Evolutionary conservation across 129 eudicot species (phyloP).

Genomic region (Dittrichia graveolens): DNA sequence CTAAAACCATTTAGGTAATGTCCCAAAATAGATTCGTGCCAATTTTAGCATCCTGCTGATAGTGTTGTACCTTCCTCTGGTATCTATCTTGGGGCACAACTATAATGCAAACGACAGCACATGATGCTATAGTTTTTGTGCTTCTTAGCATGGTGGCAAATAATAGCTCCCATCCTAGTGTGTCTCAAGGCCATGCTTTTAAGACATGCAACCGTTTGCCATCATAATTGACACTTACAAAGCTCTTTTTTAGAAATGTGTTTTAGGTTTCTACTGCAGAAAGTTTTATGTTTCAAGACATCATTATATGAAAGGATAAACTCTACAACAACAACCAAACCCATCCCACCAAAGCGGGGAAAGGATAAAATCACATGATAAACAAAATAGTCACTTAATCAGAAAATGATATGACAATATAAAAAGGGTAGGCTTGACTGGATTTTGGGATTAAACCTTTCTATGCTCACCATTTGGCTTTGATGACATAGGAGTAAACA

Average conservation of each 20-base stretch:
- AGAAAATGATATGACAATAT: background rate
- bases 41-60: background rate
- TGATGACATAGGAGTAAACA: constrained; percentile 1
- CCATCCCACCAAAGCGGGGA: no score
- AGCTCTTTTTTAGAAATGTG: background rate
- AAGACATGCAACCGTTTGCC: no score
- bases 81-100: background rate
- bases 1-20: no score
- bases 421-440: background rate
- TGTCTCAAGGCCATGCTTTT: no score
- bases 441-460: background rate
- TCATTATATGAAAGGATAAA: constrained; percentile 5
- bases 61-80: background rate
- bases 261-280: background rate
- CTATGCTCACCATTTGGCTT: constrained; percentile 3
- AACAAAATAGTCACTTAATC: background rate
- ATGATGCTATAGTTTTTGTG: background rate
- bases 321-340: no score
- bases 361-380: no score
- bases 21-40: no score
- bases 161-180: no score
- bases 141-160: background rate
- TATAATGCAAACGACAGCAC: constrained; percentile 14
- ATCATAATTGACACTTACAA: background rate
- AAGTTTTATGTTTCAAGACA: background rate